These are phyloP conservation scores for Arabidopsis lyrata DNA, from an alignment of 441 rosid species.

Conservation along the genomic window DNA sequence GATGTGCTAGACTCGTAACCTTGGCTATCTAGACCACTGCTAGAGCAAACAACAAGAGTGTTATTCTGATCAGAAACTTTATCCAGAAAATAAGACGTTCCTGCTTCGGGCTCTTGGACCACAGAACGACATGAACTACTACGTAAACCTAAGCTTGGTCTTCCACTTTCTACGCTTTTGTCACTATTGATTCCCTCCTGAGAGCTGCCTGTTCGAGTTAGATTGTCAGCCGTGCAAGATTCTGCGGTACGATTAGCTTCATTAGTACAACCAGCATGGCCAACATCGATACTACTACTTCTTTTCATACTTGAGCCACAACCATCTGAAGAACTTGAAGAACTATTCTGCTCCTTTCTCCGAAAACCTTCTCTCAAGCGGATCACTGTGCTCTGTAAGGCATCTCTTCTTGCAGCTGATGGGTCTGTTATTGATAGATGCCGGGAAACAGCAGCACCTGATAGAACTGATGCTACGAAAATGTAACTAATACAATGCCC, in stretches of 20 bases:
- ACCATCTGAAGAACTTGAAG: constrained; percentile 99
- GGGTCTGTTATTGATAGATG: constrained; percentile 93
- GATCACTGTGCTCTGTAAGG: constrained; percentile 94
- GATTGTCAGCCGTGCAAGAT: constrained; percentile 62
- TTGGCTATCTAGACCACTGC: constrained; percentile 95
- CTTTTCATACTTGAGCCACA: constrained; percentile 98
- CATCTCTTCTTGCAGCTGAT: constrained; percentile 98
- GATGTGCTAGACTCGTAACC: constrained; percentile 97
- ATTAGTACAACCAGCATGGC: constrained; percentile 68
- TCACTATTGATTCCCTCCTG: constrained; percentile 92
- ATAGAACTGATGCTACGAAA: constrained; percentile 93
- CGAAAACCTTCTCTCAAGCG: constrained; percentile 99
- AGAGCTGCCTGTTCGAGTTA: constrained; percentile 75
- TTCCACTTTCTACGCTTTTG: constrained; percentile 96
- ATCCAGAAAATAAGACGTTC: constrained; percentile 61
- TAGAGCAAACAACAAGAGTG: constrained; percentile 74
- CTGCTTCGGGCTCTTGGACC: constrained; percentile 90
- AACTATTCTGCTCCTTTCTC: constrained; percentile 87
- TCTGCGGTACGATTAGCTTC: constrained; percentile 66
- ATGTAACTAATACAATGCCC: constrained; percentile 99
- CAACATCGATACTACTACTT: constrained; percentile 91
- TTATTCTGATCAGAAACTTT: constrained; percentile 73
- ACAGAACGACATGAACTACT: constrained; percentile 95
- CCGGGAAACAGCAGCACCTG: constrained; percentile 98
- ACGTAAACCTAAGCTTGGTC: constrained; percentile 90